Percentiles rank a stretch among this genome's conserved stretches.
Evolutionary conservation across 2,329 filamentous ascomycete species (phyloP).

Genomic region (Dactylellina parvicollis): DNA sequence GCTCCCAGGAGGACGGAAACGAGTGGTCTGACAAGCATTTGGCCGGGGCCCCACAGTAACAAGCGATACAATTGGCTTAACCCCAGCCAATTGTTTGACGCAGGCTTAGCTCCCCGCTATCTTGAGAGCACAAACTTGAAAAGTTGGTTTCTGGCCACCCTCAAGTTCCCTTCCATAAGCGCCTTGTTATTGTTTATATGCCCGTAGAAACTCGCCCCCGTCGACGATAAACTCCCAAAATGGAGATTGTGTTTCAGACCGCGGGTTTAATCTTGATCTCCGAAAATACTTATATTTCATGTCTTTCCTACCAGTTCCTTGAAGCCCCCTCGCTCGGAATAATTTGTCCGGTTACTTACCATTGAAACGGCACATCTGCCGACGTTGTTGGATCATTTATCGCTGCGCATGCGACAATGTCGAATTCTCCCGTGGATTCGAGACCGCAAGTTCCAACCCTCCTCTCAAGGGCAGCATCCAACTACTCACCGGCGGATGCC

Average conservation of each 20-base stretch:
- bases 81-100: conserved; percentile 1
- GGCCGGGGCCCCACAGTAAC: conserved; percentile 7
- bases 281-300: conserved; percentile 36
- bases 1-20: conserved; percentile 28
- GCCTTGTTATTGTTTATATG: conserved; percentile 26
- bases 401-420: conserved; percentile 37
- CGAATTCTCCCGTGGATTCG: conserved; percentile 25
- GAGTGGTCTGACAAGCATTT: conserved; percentile 30
- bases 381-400: conserved; percentile 16
- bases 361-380: conserved; percentile 32
- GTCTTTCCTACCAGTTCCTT: background rate
- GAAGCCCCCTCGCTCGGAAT: conserved; percentile 20
- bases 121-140: background rate
- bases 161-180: conserved; percentile 35
- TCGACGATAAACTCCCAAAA: background rate
- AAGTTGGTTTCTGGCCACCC: conserved; percentile 33
- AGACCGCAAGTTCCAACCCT: conserved; percentile 9
- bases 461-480: background rate
- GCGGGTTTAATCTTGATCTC: background rate
- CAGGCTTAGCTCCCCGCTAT: conserved; percentile 35
- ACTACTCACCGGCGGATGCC: too few relatives aligned
- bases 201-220: background rate
- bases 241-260: conserved; percentile 18
- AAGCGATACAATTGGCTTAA: conserved; percentile 17
- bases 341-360: conserved; percentile 12